These are phyloP conservation scores for Fusarium metavorans DNA, from an alignment of 2,329 filamentous ascomycete species.

Conservation along the genomic window DNA sequence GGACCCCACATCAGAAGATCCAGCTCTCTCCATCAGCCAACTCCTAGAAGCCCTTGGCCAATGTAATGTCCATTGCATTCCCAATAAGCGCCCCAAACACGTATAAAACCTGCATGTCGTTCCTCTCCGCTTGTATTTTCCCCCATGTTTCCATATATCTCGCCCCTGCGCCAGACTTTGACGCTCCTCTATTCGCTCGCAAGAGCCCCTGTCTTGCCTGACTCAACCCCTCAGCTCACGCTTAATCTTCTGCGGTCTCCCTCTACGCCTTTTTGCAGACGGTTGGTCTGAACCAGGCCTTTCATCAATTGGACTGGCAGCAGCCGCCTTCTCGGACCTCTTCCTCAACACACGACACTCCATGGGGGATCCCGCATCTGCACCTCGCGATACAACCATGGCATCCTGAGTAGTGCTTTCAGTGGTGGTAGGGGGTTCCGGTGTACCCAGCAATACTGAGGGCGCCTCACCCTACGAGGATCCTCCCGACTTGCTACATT, in stretches of 20 bases:
- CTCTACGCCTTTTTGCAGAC: conserved; percentile 10
- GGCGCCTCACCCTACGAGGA: conserved; percentile 45
- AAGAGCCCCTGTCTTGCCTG: neutral
- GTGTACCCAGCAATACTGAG: conserved; percentile 18
- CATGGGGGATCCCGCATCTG: conserved; percentile 11
- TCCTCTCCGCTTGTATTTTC: conserved; percentile 16
- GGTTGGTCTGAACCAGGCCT: neutral
- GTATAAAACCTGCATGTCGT: conserved; percentile 23
- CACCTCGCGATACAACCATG: neutral
- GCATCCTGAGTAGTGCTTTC: neutral
- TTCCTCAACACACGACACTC: conserved; percentile 8
- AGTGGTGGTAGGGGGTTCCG: neutral
- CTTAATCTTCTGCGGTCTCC: conserved; percentile 9
- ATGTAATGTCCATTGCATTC: conserved; percentile 20
- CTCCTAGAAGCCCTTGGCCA: conserved; percentile 30
- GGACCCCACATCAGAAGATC: conserved; percentile 18
- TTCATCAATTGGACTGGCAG: neutral
- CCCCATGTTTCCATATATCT: conserved; percentile 19
- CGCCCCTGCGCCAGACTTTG: neutral
- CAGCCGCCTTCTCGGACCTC: neutral
- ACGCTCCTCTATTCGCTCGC: conserved; percentile 9
- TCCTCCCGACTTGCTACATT: conserved; percentile 47
- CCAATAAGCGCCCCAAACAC: conserved; percentile 32
- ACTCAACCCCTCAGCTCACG: neutral
- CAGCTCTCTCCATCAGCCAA: conserved; percentile 24